phyloP scores from a whole-genome alignment of 2,329 filamentous ascomycete genomes.

The Cercospora brassicicola region DNA sequence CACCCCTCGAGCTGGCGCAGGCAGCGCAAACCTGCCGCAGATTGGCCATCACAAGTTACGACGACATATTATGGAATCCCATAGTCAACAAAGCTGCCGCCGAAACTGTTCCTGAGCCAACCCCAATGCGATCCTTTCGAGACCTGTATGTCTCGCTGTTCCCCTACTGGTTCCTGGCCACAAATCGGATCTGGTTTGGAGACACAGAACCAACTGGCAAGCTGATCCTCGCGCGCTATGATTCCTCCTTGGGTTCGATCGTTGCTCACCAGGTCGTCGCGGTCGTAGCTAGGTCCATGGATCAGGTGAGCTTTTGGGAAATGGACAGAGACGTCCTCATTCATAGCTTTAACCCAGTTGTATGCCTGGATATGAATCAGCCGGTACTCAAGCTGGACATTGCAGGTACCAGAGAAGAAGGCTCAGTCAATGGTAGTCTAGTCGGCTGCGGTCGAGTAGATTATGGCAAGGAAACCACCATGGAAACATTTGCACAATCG shows the following conservation, averaged over 20 bases:
- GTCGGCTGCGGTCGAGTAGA: conserved; percentile 11
- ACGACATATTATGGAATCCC: conserved; percentile 69
- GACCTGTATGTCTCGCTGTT: conserved; percentile 73
- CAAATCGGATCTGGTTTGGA: conserved; percentile 81
- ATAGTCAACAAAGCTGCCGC: conserved; percentile 70
- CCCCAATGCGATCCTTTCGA: conserved; percentile 64
- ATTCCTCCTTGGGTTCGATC: conserved; percentile 70
- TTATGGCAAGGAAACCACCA: conserved; percentile 55
- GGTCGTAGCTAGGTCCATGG: conserved; percentile 61
- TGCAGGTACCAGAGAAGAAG: conserved; percentile 28
- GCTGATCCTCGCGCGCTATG: conserved; percentile 73
- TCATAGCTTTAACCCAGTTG: conserved; percentile 53
- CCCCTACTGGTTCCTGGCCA: conserved; percentile 80
- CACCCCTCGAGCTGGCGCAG: conserved; percentile 62
- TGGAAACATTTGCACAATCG: conserved; percentile 45
- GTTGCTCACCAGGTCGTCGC: conserved; percentile 77
- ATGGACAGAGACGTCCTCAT: conserved; percentile 52
- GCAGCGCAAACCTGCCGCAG: conserved; percentile 62
- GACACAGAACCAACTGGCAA: conserved; percentile 73
- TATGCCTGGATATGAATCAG: conserved; percentile 72
- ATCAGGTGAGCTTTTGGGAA: conserved; percentile 63
- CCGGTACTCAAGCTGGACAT: conserved; percentile 57
- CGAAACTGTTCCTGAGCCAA: conserved; percentile 53
- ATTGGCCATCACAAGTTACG: conserved; percentile 59
- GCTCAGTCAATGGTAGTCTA: conserved; percentile 25